Evolutionary conservation across 2,329 filamentous ascomycete species (phyloP), one percentile per base, ranked within the genome.

Genomic region (Talaromyces atroroseus): DNA sequence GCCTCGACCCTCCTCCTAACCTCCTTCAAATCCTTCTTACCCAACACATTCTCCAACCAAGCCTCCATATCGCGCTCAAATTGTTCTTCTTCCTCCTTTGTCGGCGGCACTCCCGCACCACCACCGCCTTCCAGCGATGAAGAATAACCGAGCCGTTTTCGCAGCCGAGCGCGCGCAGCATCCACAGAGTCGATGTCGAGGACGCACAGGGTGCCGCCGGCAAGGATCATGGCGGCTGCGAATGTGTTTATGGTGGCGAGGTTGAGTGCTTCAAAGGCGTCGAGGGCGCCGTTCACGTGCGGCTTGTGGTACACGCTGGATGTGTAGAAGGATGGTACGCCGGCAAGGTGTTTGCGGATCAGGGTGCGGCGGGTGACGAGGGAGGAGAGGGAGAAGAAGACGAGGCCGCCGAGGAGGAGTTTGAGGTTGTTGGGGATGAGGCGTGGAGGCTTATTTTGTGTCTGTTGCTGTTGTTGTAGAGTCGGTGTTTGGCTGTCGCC

Each of bases 161-260:
- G 87, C 82, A 57, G 82, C 79, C 65, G 81, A 78, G 60, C 68
- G 66, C 82, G 76, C 68, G 90, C 73, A 65, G 92, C 88, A 3
- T 83, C 82, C 42, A 90, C 53, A 47, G 78, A 80, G 67, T 84
- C 84, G 36, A 97, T 82, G 69, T 96, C 88, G 59, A 94, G 83
- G 0, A 83, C 85, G 80, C 87, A 95, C 60, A 89, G 78, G 11
- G 86, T 71, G 0, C 87, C 90, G 3, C 92, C 94, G 0, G 83
- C 80, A 8, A 81, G 74, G 80, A 95, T 84, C 70, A 96, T 84
- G 0, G 81, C 86, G 50, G 94, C 82, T 64, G 86, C 88, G 32
- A 85, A 66, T 12, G 94, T 89, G 65, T 96, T 96, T 63, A 96
- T 80, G 0, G 92, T 96, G 0, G 92, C 94, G 36, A 96, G 77